Conservation (phyloP, 768 basidiomycete genomes). For the Suillus fuscotomentosus region DNA sequence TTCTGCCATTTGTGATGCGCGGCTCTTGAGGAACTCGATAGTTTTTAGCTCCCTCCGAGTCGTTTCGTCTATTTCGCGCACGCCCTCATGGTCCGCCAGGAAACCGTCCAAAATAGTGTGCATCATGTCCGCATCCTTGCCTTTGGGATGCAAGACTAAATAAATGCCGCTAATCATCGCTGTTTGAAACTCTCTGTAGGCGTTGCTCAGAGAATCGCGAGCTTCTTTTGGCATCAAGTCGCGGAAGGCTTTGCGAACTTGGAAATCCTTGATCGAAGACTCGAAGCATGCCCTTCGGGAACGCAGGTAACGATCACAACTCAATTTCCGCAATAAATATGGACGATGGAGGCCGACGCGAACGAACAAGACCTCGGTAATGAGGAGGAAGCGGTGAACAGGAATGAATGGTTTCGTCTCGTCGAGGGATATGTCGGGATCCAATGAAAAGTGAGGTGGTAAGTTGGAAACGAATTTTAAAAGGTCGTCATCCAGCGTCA, state of each 20-base stretch:
- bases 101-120: constrained; percentile 78
- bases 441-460: constrained; percentile 75
- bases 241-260: constrained; percentile 70
- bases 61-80: constrained; percentile 75
- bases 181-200: constrained; percentile 85
- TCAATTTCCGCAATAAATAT: constrained; percentile 73
- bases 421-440: constrained; percentile 79
- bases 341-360: constrained; percentile 85
- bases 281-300: constrained; percentile 90
- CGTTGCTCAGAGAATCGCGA: constrained; percentile 71
- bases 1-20: constrained; percentile 54
- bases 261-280: constrained; percentile 84
- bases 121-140: constrained; percentile 68
- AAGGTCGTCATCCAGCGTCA: constrained; percentile 80
- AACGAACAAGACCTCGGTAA: constrained; percentile 87
- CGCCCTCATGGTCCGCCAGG: constrained; percentile 52
- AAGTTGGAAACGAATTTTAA: constrained; percentile 71
- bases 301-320: constrained; percentile 76
- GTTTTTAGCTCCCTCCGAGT: constrained; percentile 81
- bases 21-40: constrained; percentile 76
- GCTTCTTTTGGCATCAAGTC: constrained; percentile 60
- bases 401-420: constrained; percentile 63
- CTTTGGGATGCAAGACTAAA: constrained; percentile 75
- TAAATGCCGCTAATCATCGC: constrained; percentile 90
- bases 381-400: constrained; percentile 83